phyloP scores from a whole-genome alignment of 306 rosid species.

The Cucumis cinereus region DNA sequence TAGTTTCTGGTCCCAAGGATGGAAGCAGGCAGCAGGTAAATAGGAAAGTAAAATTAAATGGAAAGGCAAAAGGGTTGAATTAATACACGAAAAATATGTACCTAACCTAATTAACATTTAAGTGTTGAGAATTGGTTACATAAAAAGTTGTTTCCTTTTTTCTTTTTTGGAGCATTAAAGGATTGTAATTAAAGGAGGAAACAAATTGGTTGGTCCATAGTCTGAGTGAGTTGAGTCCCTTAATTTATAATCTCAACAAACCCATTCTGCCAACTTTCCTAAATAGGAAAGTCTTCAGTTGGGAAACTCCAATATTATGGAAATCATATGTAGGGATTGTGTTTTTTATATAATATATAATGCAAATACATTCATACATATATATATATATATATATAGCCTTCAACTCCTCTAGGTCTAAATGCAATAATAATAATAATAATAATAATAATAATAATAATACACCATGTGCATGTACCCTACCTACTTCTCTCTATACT shows the following conservation, averaged over 20 bases:
- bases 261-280: background rate
- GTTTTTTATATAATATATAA: background rate
- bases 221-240: background rate
- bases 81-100: background rate
- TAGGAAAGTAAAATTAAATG: background rate
- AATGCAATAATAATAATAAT: background rate
- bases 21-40: background rate
- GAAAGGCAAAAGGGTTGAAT: background rate
- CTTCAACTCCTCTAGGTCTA: background rate
- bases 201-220: background rate
- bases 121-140: background rate
- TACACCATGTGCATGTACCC: background rate
- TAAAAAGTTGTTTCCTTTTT: background rate
- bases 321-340: background rate
- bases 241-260: conserved; percentile 4
- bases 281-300: background rate
- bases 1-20: background rate
- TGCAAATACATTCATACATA: too few relatives aligned
- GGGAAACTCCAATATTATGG: background rate
- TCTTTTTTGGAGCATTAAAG: background rate
- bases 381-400: background rate
- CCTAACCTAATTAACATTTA: background rate
- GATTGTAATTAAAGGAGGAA: background rate
- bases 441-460: too few relatives aligned
- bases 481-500: background rate